Evolutionary conservation across 805 yeast species (phyloP), one percentile per base, ranked within the genome.

Genomic region (Candida pseudofarinosa): DNA sequence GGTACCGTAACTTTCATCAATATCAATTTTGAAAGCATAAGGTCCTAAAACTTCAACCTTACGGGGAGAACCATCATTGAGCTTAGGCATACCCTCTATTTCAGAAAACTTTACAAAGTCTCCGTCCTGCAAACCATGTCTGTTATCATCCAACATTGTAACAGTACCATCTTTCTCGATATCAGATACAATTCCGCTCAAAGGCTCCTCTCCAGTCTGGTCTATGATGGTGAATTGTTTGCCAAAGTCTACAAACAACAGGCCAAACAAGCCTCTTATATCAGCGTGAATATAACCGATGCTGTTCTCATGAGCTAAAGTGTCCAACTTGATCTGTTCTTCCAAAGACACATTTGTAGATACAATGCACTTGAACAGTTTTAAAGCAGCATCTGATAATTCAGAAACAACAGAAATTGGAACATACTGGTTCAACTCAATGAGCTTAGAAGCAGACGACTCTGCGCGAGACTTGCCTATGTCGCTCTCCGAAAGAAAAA

Each of bases 41-140:
- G 99, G 99, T 13, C 98, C 99, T 46, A 85, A 73, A 1, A 89
- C 97, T 58, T 81, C 84, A 41, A 93, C 79, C 59, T 85, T 84
- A 59, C 73, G 80, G 13, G 88, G 76, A 43, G 76, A 67, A 4
- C 91, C 95, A 52, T 81, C 82, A 60, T 90, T 87, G 48, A 88
- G 69, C 48, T 74, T 74, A 7, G 77, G 81, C 58, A 88, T 72
- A 33, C 98, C 98, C 57, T 82, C 78, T 31, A 90, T 83, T 65
- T 90, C 98, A 12, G 85, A 59, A 56, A 93, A 89, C 62, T 84
- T 86, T 42, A 93, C 96, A 58, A 69, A 85, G 54, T 86, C 85
- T 14, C 97, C 98, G 63, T 88, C 96, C 70, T 90, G 88, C 42
- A 93, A 73, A 15, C 96, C 95, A 59, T 93, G 99, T 64, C 98